Conservation (phyloP, 2,329 filamentous ascomycete species). For the Dichotomopilus funicola region DNA sequence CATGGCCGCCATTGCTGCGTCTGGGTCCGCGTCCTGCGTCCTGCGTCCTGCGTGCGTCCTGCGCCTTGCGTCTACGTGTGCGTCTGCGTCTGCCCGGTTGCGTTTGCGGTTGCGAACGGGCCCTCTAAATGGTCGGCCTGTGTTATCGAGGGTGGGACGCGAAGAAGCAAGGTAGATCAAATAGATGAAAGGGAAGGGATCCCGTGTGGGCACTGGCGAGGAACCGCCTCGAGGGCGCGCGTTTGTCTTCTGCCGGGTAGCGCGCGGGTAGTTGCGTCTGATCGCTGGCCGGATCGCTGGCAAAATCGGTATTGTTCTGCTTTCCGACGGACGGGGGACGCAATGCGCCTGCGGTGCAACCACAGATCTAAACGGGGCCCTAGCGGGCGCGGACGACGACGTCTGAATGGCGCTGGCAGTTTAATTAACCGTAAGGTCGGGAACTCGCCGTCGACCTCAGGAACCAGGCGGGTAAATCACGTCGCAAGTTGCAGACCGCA, state of each 20-base stretch:
- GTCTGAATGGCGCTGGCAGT: background rate
- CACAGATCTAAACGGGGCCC: conserved; percentile 1
- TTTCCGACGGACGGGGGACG: conserved; percentile 2
- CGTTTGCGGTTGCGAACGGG: too few species aligned
- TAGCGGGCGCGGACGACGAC: conserved; percentile 8
- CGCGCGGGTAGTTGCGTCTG: conserved; percentile 2
- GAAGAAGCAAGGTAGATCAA: too few species aligned
- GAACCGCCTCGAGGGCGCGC: conserved; percentile 1
- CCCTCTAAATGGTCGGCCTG: too few species aligned
- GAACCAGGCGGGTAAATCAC: conserved; percentile 8
- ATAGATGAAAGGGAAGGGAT: background rate
- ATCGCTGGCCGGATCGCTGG: background rate
- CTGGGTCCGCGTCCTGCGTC: background rate
- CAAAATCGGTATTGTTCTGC: conserved; percentile 5
- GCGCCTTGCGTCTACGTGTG: background rate
- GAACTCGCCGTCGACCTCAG: background rate
- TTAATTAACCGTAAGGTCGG: conserved; percentile 15
- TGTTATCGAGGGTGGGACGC: too few species aligned
- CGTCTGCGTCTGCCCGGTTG: too few species aligned
- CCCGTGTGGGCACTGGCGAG: too few species aligned
- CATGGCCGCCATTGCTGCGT: conserved; percentile 24
- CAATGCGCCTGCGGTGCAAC: conserved; percentile 16
- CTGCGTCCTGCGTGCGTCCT: background rate
- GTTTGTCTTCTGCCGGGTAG: background rate
- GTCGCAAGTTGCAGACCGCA: background rate